Percentiles rank a stretch among this genome's conserved stretches.
Evolutionary conservation across 2,329 filamentous ascomycete species (phyloP).

Genomic region (Aureobasidium leucospermi): DNA sequence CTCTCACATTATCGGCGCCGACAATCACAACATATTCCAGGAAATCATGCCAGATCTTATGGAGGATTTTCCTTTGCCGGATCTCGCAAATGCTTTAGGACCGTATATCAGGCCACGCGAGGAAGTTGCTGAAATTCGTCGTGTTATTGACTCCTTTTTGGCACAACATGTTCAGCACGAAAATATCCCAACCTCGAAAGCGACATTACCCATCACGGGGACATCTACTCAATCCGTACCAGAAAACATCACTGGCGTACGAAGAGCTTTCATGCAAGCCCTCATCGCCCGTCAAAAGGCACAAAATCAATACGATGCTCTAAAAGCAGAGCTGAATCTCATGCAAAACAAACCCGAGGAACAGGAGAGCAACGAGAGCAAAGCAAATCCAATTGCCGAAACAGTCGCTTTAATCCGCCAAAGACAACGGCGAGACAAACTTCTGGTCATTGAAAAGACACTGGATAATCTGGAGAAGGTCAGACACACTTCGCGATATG

Average conservation of each 20-base stretch:
- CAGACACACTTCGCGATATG: slow-evolving; percentile 3
- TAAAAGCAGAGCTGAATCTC: background rate
- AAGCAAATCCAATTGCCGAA: background rate
- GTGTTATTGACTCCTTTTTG: background rate
- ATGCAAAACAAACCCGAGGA: background rate
- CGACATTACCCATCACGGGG: background rate
- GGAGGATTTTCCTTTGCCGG: slow-evolving; percentile 14
- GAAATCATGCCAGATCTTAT: slow-evolving; percentile 3
- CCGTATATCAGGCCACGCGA: slow-evolving; percentile 14
- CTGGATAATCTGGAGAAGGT: slow-evolving; percentile 5
- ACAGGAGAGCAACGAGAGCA: background rate
- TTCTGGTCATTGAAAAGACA: background rate
- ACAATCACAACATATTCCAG: background rate
- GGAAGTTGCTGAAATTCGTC: slow-evolving; percentile 8
- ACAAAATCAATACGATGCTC: background rate
- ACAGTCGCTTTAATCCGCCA: slow-evolving; percentile 1
- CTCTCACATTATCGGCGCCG: background rate
- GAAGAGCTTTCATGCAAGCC: slow-evolving; percentile 5
- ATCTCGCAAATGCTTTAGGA: slow-evolving; percentile 12
- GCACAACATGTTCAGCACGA: background rate
- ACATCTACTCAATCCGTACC: background rate
- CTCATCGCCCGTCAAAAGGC: slow-evolving; percentile 11
- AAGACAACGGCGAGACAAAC: slow-evolving; percentile 6
- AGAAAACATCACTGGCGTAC: slow-evolving; percentile 1
- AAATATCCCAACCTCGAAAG: background rate